These are phyloP conservation scores for Nemophila menziesii DNA, from an alignment of 257 asterid genomes.

Conservation along the genomic window DNA sequence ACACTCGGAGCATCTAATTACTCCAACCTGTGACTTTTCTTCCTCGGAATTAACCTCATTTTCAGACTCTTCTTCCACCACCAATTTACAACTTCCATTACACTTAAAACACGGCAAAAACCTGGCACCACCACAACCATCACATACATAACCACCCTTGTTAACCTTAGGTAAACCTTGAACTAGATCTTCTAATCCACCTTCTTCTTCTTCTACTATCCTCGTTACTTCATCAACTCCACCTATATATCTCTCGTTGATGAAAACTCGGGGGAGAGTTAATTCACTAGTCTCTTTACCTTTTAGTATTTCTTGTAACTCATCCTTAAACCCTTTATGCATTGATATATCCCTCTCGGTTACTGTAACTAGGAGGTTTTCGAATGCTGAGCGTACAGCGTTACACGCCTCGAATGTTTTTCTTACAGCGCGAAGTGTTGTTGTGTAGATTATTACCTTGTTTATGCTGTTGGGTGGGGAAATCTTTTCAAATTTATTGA, in stretches of 20 bases:
- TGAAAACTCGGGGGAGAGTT: slow-evolving; percentile 65
- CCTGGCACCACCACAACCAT: slow-evolving; percentile 71
- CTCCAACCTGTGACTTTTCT: slow-evolving; percentile 23
- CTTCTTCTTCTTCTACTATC: slow-evolving; percentile 70
- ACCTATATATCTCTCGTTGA: slow-evolving; percentile 71
- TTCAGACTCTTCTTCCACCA: slow-evolving; percentile 15
- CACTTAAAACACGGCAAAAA: slow-evolving; percentile 71
- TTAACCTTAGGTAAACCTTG: slow-evolving; percentile 43
- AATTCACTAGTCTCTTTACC: slow-evolving; percentile 26
- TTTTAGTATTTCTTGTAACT: slow-evolving; percentile 46
- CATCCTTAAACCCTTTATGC: slow-evolving; percentile 73
- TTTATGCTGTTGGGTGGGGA: slow-evolving; percentile 72
- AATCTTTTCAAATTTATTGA: slow-evolving; percentile 33
- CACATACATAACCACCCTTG: slow-evolving; percentile 41
- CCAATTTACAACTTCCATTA: slow-evolving; percentile 66
- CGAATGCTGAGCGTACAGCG: slow-evolving; percentile 60
- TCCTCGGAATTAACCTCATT: slow-evolving; percentile 6
- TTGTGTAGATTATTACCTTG: slow-evolving; percentile 62
- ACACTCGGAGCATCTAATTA: slow-evolving; percentile 49
- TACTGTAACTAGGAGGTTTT: slow-evolving; percentile 33
- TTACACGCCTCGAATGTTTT: slow-evolving; percentile 80
- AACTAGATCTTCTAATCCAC: slow-evolving; percentile 39
- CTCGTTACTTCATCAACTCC: slow-evolving; percentile 65
- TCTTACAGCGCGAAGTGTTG: slow-evolving; percentile 73
- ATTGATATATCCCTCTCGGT: slow-evolving; percentile 83